Evolutionary conservation across 2,329 filamentous ascomycete species (phyloP).

Genomic region (Verticillium dahliae): DNA sequence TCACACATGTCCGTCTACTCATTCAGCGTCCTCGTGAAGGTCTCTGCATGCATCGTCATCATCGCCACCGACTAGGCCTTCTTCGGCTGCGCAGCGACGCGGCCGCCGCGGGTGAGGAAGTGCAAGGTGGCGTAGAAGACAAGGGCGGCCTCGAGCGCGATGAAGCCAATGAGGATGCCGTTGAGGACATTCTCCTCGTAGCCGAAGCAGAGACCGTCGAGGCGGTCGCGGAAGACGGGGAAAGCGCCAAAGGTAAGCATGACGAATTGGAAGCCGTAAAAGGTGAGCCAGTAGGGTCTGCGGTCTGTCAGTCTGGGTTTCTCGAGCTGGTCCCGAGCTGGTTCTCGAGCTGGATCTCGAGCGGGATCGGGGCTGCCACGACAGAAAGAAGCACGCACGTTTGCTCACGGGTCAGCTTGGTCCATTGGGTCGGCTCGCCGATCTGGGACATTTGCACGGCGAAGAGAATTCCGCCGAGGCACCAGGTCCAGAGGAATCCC

Average conservation of each 20-base stretch:
- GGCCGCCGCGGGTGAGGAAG: neutral
- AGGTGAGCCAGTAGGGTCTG: slow-evolving; percentile 15
- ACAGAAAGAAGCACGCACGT: neutral
- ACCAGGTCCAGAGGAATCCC: slow-evolving; percentile 12
- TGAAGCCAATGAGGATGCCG: slow-evolving; percentile 38
- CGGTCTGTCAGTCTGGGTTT: neutral
- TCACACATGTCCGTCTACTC: neutral
- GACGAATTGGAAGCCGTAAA: slow-evolving; percentile 14
- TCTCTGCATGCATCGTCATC: neutral
- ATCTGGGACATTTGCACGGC: slow-evolving; percentile 14
- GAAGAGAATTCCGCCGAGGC: slow-evolving; percentile 13
- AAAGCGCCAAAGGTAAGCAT: slow-evolving; percentile 12
- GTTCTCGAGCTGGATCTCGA: neutral
- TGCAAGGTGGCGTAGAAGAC: slow-evolving; percentile 30
- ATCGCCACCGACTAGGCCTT: neutral
- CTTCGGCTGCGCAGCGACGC: neutral
- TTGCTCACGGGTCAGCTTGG: neutral
- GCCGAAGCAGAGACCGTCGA: slow-evolving; percentile 17
- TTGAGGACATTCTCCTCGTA: slow-evolving; percentile 34
- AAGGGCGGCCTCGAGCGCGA: slow-evolving; percentile 37
- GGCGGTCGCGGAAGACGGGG: slow-evolving; percentile 19
- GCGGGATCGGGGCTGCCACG: neutral
- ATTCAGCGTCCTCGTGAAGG: neutral
- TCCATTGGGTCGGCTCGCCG: slow-evolving; percentile 3
- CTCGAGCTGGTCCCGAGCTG: too few species aligned